Evolutionary conservation across 169 alveolate genomes (phyloP), one percentile per base, ranked within the genome.

Genomic region (Amoebophrya sp.): DNA sequence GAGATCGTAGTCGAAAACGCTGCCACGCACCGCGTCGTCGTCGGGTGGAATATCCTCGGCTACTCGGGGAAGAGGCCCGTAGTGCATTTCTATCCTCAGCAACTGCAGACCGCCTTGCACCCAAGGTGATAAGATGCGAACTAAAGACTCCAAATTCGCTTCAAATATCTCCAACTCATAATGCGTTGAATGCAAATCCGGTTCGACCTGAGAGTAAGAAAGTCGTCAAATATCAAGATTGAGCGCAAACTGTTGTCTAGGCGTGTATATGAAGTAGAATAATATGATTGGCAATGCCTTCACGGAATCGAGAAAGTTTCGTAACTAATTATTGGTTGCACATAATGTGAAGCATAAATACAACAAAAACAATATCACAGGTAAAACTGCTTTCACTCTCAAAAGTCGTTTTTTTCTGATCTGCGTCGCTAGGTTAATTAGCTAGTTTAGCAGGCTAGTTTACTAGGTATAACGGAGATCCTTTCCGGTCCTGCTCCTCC

Each of bases 1-100:
- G 2, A 65, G 2, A 0, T 6, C 12, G 33, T 65, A 65, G 39
- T 65, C 83, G 39, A 12, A 10, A 10, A 36, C 83, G 33, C 38
- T 26, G 33, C 33, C 83, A 36, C 83, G 83, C 36, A 36, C 38
- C 10, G 26, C 83, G 36, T 65, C 83, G 83, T 65, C 83, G 2
- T 65, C 83, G 36, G 83, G 83, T 26, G 83, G 33, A 36, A 65
- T 65, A 36, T 65, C 83, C 83, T 65, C 83, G 12, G 83, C 83
- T 6, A 6, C 12, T 6, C 83, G 83, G 39, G 83, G 83, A 29
- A 65, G 26, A 10, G 83, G 83, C 33, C 83, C 83, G 83, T 65
- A 65, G 83, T 65, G 83, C 33, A 1, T 6, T 36, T 65, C 83
- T 29, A 65, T 65, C 33, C 83, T 29, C 33, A 65, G 33, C 83